A percentile compares a stretch with the other conserved stretches of the same genome.
These are phyloP conservation scores for Cucumis hystrix DNA, from an alignment of 306 rosid genomes.

Conservation along the genomic window DNA sequence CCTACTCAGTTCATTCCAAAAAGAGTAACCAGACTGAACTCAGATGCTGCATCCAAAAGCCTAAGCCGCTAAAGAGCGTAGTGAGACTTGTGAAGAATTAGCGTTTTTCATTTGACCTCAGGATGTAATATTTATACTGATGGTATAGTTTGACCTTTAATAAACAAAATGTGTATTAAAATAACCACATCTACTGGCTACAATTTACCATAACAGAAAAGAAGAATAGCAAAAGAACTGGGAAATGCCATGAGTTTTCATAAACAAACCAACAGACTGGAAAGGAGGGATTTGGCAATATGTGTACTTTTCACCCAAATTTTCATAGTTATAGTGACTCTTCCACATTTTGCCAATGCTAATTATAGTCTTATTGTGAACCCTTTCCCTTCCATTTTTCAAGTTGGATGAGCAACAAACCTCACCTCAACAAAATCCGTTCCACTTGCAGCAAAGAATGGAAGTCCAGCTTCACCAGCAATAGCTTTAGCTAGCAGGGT, in stretches of 20 bases:
- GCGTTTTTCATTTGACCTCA: background rate
- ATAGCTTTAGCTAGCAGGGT: conserved; percentile 95
- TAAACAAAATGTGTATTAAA: background rate
- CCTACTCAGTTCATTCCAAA: background rate
- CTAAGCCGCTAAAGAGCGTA: background rate
- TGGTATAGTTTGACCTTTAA: background rate
- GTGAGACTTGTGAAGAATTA: background rate
- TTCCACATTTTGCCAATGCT: background rate
- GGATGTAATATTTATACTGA: background rate
- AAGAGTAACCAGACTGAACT: background rate
- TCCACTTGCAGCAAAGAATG: conserved; percentile 95
- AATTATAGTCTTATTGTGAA: background rate
- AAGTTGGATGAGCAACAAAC: conserved; percentile 3
- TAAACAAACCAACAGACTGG: background rate
- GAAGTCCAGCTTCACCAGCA: conserved; percentile 98
- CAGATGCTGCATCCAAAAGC: background rate
- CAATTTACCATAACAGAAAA: background rate
- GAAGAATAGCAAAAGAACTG: background rate
- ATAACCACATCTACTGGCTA: background rate
- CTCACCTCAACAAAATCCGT: conserved; percentile 96
- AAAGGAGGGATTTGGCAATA: background rate
- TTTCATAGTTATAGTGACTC: background rate
- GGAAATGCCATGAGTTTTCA: background rate
- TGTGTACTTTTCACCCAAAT: background rate
- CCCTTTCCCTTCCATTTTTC: background rate